Evolutionary conservation across 2,329 filamentous ascomycete genomes (phyloP).

Genomic region (Xylaria sp.): DNA sequence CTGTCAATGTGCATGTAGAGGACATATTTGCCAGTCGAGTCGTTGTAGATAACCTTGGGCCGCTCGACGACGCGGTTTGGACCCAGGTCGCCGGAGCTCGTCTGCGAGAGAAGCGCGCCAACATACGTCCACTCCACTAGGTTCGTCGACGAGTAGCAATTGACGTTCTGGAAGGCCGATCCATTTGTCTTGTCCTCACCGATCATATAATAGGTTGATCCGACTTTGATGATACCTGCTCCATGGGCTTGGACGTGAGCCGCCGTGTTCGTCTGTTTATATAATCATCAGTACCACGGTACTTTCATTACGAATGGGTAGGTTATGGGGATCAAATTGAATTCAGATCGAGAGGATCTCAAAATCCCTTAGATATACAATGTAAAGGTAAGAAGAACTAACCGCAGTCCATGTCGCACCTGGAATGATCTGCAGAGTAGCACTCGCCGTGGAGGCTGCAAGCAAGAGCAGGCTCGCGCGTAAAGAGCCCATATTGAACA

Average conservation of each 20-base stretch:
- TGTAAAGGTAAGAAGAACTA: slow-evolving; percentile 12
- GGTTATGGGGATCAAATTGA: neutral
- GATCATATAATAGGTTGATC: slow-evolving; percentile 72
- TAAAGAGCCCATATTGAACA: slow-evolving; percentile 18
- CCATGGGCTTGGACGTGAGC: slow-evolving; percentile 74
- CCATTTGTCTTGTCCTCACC: slow-evolving; percentile 77
- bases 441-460: slow-evolving; percentile 41
- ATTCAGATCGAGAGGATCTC: neutral
- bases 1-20: slow-evolving; percentile 75
- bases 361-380: neutral
- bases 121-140: slow-evolving; percentile 73
- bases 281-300: neutral
- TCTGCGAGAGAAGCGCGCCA: slow-evolving; percentile 67
- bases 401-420: slow-evolving; percentile 49
- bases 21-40: slow-evolving; percentile 70
- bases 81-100: slow-evolving; percentile 66
- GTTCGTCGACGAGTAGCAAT: slow-evolving; percentile 73
- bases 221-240: slow-evolving; percentile 69
- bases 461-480: slow-evolving; percentile 40
- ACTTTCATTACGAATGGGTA: neutral
- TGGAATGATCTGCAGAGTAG: slow-evolving; percentile 48
- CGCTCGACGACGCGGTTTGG: slow-evolving; percentile 72
- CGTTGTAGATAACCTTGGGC: slow-evolving; percentile 76
- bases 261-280: slow-evolving; percentile 36
- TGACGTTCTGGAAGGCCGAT: slow-evolving; percentile 70